These are phyloP conservation scores for Geotrichum phurueaensis DNA, from an alignment of 1,139 yeast genomes.

Conservation along the genomic window DNA sequence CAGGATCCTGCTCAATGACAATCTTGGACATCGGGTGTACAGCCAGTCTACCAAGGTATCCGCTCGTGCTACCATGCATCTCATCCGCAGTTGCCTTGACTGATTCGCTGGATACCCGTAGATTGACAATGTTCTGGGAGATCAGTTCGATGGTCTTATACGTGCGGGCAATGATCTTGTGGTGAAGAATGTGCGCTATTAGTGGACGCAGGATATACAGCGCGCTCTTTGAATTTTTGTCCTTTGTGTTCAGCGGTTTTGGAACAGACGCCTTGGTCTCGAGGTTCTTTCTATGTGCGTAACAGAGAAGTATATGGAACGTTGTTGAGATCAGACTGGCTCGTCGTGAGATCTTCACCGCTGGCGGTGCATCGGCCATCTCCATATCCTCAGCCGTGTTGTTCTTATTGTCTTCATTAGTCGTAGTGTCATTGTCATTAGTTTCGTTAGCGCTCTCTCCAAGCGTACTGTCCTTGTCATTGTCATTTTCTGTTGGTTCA, in stretches of 20 bases:
- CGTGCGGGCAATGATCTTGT: constrained; percentile 44
- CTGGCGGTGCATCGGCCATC: constrained; percentile 5
- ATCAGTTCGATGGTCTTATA: constrained; percentile 41
- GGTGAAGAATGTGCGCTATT: constrained; percentile 64
- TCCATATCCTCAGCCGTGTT: not conserved
- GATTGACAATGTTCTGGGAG: constrained; percentile 29
- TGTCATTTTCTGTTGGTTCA: constrained; percentile 16
- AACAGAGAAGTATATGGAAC: constrained; percentile 55
- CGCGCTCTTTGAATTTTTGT: constrained; percentile 40
- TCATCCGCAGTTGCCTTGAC: not conserved
- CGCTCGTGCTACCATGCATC: constrained; percentile 6
- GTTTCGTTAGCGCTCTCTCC: constrained; percentile 7
- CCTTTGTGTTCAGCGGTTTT: constrained; percentile 27
- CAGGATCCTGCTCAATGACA: constrained; percentile 10
- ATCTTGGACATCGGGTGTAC: constrained; percentile 28
- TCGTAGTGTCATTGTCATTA: constrained; percentile 4
- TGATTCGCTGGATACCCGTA: constrained; percentile 7
- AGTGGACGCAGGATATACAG: constrained; percentile 54
- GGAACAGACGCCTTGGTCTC: constrained; percentile 39
- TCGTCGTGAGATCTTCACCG: constrained; percentile 24
- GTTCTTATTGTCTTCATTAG: constrained; percentile 18
- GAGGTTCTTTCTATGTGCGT: constrained; percentile 51
- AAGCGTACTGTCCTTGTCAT: constrained; percentile 15
- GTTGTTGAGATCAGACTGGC: constrained; percentile 52
- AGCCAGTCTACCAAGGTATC: constrained; percentile 29